phyloP scores from a whole-genome alignment of 129 eudicot species.

The Escallonia herrerae region DNA sequence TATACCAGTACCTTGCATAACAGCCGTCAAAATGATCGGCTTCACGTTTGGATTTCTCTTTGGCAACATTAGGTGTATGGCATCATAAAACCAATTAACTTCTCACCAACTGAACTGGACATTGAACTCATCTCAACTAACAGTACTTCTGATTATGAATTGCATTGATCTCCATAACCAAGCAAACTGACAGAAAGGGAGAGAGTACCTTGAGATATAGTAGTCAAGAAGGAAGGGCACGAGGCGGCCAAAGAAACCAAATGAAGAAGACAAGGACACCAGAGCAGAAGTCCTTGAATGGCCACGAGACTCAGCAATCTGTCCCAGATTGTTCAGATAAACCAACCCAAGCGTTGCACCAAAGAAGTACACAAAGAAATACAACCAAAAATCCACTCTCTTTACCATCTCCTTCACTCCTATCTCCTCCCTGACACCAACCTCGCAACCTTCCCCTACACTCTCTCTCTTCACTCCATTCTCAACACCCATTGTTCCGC shows the following conservation, averaged over 20 bases:
- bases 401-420: conserved; percentile 48
- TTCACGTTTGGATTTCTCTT: too few relatives aligned
- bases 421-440: conserved; percentile 34
- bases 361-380: conserved; percentile 67
- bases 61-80: too few relatives aligned
- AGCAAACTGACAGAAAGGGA: background rate
- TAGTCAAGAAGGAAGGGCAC: conserved; percentile 68
- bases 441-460: background rate
- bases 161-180: too few relatives aligned
- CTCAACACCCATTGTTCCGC: conserved; percentile 10
- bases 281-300: conserved; percentile 52
- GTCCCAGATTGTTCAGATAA: conserved; percentile 85
- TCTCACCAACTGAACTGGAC: too few relatives aligned
- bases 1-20: too few relatives aligned
- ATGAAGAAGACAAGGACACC: conserved; percentile 81
- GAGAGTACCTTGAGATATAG: conserved; percentile 39
- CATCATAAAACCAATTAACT: too few relatives aligned
- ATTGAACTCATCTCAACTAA: too few relatives aligned
- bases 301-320: conserved; percentile 84
- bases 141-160: too few relatives aligned
- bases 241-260: conserved; percentile 80
- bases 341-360: conserved; percentile 92
- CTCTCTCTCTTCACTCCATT: conserved; percentile 22
- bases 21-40: too few relatives aligned
- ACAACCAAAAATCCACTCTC: conserved; percentile 79